Evolutionary conservation across 2,329 filamentous ascomycete genomes (phyloP), one percentile per base, ranked within the genome.

Genomic region (Amauroascus verrucosus): DNA sequence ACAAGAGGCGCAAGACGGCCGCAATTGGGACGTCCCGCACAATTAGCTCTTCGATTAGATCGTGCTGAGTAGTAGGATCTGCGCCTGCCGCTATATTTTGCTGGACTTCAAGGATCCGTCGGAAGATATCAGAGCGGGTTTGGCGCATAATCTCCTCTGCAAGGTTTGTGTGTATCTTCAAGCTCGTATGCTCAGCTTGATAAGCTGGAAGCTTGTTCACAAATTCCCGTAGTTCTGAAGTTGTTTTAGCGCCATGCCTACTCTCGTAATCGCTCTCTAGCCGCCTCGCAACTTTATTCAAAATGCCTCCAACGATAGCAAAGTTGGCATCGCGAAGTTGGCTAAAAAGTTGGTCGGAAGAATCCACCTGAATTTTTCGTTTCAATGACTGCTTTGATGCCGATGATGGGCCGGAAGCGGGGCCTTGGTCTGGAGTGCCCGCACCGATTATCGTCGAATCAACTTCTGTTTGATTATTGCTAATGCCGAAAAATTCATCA

Each of bases 111-210:
- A 98, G 76, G 37, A 89, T 75, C 56, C 87, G 85, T 59, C 85
- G 87, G 73, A 98, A 98, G 54, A 86, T 80, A 63, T 97, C 91
- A 16, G 88, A 86, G 48, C 87, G 81, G 0, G 93, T 98, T 62
- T 89, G 82, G 64, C 94, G 93, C 76, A 95, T 90, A 51, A 98
- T 93, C 60, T 96, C 91, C 70, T 97, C 93, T 0, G 90, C 89
- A 43, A 98, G 78, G 6, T 86, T 86, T 1, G 90, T 95, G 64
- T 98, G 93, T 28, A 91, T 81, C 58, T 93, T 89, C n/a, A 95
- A 74, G 63, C 87, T 94, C 60, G 91, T 85, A 63, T 96, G 89
- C 67, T 98, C 93, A 45, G 89, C 84, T 70, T 97, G 91, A 62
- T 94, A 95, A 9, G 83, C 84, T 0, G 93, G 91, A 24, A 98